Evolutionary conservation across 345 rosid genomes (phyloP).

Genomic region (Hypericum androsaemum): DNA sequence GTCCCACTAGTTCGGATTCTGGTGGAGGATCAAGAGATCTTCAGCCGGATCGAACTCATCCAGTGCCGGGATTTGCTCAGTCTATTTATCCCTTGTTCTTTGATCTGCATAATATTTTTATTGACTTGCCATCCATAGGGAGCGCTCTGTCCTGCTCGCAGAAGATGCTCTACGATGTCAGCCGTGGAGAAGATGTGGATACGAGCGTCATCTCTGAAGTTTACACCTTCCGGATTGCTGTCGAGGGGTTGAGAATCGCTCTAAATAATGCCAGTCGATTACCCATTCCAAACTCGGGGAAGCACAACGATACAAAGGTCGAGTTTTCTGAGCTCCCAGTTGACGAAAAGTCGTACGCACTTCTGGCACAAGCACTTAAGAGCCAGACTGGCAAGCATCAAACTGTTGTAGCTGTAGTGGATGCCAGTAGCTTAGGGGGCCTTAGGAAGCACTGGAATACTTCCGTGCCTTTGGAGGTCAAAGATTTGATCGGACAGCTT

Average conservation of each 20-base stretch:
- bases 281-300: constrained; percentile 35
- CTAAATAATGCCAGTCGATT: constrained; percentile 57
- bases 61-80: constrained; percentile 72
- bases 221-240: constrained; percentile 65
- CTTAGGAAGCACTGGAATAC: constrained; percentile 77
- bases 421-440: constrained; percentile 71
- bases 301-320: constrained; percentile 18
- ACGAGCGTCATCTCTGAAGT: constrained; percentile 54
- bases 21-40: constrained; percentile 24
- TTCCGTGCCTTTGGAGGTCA: constrained; percentile 54
- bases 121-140: constrained; percentile 55
- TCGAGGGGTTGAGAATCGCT: constrained; percentile 85
- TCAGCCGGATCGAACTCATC: constrained; percentile 18
- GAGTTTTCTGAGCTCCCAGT: constrained; percentile 58
- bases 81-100: constrained; percentile 66
- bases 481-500: constrained; percentile 50
- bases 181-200: constrained; percentile 52
- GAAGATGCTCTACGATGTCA: constrained; percentile 61
- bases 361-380: constrained; percentile 72
- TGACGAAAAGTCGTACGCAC: constrained; percentile 64
- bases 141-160: constrained; percentile 62
- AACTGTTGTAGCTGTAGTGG: constrained; percentile 71
- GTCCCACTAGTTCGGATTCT: constrained; percentile 20
- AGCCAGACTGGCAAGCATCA: constrained; percentile 56
- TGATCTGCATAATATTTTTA: constrained; percentile 73